Conservation (phyloP, 441 rosid species). For the Sinapis alba region DNA sequence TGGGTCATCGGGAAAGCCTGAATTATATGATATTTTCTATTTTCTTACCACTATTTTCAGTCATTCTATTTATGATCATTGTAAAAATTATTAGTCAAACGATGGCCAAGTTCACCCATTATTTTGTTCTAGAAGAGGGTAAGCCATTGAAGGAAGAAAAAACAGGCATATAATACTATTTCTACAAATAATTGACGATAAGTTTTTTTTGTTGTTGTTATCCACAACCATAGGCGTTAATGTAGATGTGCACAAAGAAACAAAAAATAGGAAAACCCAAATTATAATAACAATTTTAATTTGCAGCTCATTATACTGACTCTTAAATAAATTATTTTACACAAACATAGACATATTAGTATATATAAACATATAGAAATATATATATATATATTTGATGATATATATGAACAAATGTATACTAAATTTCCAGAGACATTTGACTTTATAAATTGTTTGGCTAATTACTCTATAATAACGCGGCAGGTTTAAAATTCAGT, state of each 20-base stretch:
- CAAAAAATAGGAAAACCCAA: constrained; percentile 7
- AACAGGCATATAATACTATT: neutral
- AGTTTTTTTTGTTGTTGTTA: constrained; percentile 6
- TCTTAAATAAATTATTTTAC: neutral
- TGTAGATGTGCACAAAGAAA: constrained; percentile 24
- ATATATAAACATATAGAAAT: neutral
- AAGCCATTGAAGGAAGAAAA: neutral
- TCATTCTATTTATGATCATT: constrained; percentile 24
- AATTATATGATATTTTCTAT: constrained; percentile 46
- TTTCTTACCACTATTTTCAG: constrained; percentile 1
- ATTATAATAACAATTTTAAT: neutral
- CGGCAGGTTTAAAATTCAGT: neutral
- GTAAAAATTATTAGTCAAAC: constrained; percentile 26
- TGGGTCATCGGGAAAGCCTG: constrained; percentile 63
- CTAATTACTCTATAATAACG: neutral
- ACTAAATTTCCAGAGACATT: neutral
- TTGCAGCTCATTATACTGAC: constrained; percentile 26
- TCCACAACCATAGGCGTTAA: constrained; percentile 31
- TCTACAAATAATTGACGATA: constrained; percentile 18
- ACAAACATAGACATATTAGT: constrained; percentile 9
- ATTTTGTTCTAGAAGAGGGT: constrained; percentile 21
- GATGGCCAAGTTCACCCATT: constrained; percentile 5
- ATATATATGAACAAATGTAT: neutral
- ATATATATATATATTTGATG: neutral
- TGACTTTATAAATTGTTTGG: constrained; percentile 18